A percentile compares a stretch with the other conserved stretches of the same genome.
These are phyloP conservation scores for Fusarium sp. DNA, from an alignment of 2,329 filamentous ascomycete genomes.

Conservation along the genomic window DNA sequence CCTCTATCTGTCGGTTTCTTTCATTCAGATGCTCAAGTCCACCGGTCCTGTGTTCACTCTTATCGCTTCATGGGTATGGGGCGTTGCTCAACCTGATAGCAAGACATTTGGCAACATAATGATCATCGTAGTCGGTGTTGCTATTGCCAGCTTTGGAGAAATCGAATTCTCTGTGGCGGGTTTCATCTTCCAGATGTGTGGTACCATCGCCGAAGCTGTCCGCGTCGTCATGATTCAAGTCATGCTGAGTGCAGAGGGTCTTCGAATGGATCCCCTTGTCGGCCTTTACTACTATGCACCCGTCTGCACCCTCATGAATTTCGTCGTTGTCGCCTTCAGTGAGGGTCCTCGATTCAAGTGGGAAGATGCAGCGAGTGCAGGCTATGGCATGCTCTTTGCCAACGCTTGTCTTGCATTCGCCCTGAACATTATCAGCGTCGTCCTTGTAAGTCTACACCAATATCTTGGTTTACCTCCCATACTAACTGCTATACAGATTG, in stretches of 20 bases:
- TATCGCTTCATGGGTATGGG: constrained; percentile 71
- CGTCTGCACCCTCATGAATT: constrained; percentile 84
- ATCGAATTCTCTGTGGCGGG: constrained; percentile 75
- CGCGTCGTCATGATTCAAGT: constrained; percentile 88
- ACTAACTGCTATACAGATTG: constrained; percentile 70
- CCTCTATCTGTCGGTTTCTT: constrained; percentile 74
- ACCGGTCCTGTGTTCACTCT: constrained; percentile 75
- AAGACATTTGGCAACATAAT: constrained; percentile 61
- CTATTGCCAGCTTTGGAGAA: constrained; percentile 69
- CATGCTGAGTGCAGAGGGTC: constrained; percentile 78
- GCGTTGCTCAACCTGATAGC: constrained; percentile 61
- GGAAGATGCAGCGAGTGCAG: constrained; percentile 73
- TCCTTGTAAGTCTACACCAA: constrained; percentile 71
- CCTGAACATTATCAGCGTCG: constrained; percentile 86
- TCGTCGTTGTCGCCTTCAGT: constrained; percentile 74
- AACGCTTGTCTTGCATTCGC: constrained; percentile 85
- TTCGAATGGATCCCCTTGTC: constrained; percentile 90
- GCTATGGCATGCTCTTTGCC: constrained; percentile 72
- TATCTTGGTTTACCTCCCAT: background rate
- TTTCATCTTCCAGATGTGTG: constrained; percentile 77
- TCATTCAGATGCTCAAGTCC: constrained; percentile 79
- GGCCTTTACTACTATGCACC: constrained; percentile 92
- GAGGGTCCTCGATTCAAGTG: constrained; percentile 75
- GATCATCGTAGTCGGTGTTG: constrained; percentile 65
- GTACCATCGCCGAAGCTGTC: constrained; percentile 83